phyloP scores from a whole-genome alignment of 306 rosid genomes.

The Prunus campanulata region DNA sequence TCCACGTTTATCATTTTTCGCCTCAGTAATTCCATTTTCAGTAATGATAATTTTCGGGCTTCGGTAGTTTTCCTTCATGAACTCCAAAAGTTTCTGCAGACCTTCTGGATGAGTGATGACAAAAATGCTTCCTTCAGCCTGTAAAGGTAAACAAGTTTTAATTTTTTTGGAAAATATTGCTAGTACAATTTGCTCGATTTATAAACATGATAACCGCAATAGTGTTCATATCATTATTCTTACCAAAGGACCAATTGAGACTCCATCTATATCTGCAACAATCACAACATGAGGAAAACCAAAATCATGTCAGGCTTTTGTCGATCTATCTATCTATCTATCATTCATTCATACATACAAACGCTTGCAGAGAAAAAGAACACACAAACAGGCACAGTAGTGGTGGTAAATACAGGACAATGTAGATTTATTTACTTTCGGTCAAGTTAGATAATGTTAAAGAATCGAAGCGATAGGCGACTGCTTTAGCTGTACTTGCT shows the following conservation, averaged over 20 bases:
- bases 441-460: not conserved
- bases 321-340: not conserved
- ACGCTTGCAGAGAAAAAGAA: not conserved
- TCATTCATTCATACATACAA: not conserved
- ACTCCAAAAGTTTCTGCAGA: slow-evolving; percentile 26
- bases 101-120: slow-evolving; percentile 25
- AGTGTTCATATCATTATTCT: not conserved
- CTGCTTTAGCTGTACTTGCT: not conserved
- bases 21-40: slow-evolving; percentile 17
- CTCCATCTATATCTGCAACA: not conserved
- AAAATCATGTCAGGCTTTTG: not conserved
- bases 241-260: not conserved
- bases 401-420: no score
- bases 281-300: not conserved
- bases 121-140: slow-evolving; percentile 14
- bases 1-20: not conserved
- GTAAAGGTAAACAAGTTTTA: not conserved
- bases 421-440: not conserved
- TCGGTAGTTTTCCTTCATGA: slow-evolving; percentile 21
- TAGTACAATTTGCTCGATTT: no score
- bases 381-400: not conserved
- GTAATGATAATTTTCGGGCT: slow-evolving; percentile 20
- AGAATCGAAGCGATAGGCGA: slow-evolving; percentile 1
- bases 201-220: no score
- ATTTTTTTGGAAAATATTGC: not conserved